Conservation (phyloP, 257 asterid genomes). For the Forsythia suspensa region DNA sequence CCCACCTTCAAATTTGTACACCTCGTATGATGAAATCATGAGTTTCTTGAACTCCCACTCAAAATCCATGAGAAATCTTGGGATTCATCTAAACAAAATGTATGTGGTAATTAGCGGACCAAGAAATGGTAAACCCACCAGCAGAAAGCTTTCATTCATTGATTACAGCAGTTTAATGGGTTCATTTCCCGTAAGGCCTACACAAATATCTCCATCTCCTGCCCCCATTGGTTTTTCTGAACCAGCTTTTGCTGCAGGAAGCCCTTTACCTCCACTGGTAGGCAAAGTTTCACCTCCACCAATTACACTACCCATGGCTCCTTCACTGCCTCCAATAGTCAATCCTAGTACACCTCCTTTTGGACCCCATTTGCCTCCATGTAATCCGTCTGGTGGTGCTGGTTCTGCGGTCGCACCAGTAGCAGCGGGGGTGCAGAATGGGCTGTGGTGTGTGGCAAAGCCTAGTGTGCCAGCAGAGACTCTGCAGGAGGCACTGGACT, state of each 20-base stretch:
- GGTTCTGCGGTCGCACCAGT: constrained; percentile 39
- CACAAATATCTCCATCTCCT: constrained; percentile 44
- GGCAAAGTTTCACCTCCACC: constrained; percentile 61
- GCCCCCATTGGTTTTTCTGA: constrained; percentile 31
- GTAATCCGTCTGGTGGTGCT: constrained; percentile 47
- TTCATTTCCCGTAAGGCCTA: constrained; percentile 54
- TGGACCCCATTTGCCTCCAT: constrained; percentile 68
- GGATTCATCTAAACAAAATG: constrained; percentile 28
- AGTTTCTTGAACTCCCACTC: constrained; percentile 33
- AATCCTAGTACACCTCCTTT: constrained; percentile 32
- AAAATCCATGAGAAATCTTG: constrained; percentile 41
- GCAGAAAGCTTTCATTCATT: constrained; percentile 56
- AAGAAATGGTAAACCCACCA: constrained; percentile 30
- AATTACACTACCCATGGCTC: constrained; percentile 32
- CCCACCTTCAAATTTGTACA: constrained; percentile 20
- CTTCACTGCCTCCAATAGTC: constrained; percentile 32
- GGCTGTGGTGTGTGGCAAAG: constrained; percentile 92
- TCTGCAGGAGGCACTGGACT: constrained; percentile 78
- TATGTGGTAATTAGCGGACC: constrained; percentile 18
- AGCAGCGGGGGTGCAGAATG: constrained; percentile 31
- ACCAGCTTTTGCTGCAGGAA: constrained; percentile 47
- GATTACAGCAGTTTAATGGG: constrained; percentile 26
- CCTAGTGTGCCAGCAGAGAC: constrained; percentile 87
- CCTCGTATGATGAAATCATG: constrained; percentile 28
- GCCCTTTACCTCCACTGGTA: constrained; percentile 74